Evolutionary conservation across 179 eudicot genomes (phyloP).

Genomic region (Corrigiola litoralis): DNA sequence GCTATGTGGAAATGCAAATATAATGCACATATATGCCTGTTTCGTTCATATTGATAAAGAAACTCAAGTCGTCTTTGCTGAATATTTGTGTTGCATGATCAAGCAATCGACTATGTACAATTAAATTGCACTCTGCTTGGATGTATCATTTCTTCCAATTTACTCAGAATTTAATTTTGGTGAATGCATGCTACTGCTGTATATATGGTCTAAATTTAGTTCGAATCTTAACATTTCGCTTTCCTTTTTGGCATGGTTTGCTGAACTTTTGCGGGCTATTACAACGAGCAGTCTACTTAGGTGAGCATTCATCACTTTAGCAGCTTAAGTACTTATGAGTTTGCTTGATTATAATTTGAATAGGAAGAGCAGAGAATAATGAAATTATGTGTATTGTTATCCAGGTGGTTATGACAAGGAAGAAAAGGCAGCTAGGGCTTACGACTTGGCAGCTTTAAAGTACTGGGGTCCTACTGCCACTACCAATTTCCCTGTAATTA

Average conservation of each 20-base stretch:
- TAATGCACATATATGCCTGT: too few relatives aligned
- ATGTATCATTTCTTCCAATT: too few relatives aligned
- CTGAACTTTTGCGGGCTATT: conserved; percentile 5
- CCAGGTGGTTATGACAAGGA: conserved; percentile 96
- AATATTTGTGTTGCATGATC: too few relatives aligned
- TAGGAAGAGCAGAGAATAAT: neutral
- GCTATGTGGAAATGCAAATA: too few relatives aligned
- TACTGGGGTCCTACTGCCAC: conserved; percentile 93
- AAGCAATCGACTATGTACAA: too few relatives aligned
- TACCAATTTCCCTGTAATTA: conserved; percentile 83
- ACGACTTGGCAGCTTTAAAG: conserved; percentile 91
- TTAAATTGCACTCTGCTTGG: too few relatives aligned
- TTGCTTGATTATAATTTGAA: neutral
- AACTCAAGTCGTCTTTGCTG: too few relatives aligned
- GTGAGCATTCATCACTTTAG: too few relatives aligned
- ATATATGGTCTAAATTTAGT: neutral
- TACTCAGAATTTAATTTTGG: too few relatives aligned
- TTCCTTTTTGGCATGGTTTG: conserved; percentile 16
- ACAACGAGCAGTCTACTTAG: conserved; percentile 64
- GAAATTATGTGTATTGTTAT: neutral
- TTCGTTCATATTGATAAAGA: too few relatives aligned
- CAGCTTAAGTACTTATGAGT: neutral
- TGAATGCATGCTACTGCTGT: neutral
- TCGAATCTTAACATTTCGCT: neutral
- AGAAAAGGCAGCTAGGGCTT: conserved; percentile 93